Conservation (phyloP, 441 rosid genomes). For the Kokia cookei region DNA sequence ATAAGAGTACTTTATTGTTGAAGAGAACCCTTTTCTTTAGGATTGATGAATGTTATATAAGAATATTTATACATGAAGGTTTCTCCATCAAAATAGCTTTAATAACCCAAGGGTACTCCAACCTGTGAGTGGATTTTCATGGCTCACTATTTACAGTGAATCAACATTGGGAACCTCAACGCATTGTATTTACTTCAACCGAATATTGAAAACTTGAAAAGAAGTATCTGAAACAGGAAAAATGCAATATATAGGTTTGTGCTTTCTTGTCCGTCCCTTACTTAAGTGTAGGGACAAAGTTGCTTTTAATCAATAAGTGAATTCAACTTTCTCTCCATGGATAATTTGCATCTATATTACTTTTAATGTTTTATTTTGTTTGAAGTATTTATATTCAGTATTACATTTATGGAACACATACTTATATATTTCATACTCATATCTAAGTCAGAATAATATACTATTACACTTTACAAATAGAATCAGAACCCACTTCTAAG, state of each 20-base stretch:
- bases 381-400: too few relatives aligned
- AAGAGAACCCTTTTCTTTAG: too few relatives aligned
- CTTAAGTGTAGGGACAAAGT: slow-evolving; percentile 24
- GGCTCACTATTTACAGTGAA: slow-evolving; percentile 38
- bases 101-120: slow-evolving; percentile 13
- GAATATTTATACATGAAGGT: slow-evolving; percentile 18
- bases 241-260: slow-evolving; percentile 2
- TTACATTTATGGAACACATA: not conserved
- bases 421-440: not conserved
- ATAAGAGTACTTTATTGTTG: too few relatives aligned
- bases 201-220: slow-evolving; percentile 10
- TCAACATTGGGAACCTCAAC: slow-evolving; percentile 14
- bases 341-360: not conserved
- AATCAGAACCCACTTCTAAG: slow-evolving; percentile 41
- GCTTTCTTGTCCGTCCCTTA: slow-evolving; percentile 24
- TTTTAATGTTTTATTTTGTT: not conserved
- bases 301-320: slow-evolving; percentile 24
- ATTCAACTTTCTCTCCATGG: slow-evolving; percentile 17
- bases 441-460: not conserved
- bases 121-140: slow-evolving; percentile 33
- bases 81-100: slow-evolving; percentile 15
- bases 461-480: slow-evolving; percentile 19
- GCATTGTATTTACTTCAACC: slow-evolving; percentile 4
- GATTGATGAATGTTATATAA: not conserved
- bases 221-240: not conserved